These are phyloP conservation scores for Colletotrichum zoysiae DNA, from an alignment of 2,329 filamentous ascomycete genomes.

Conservation along the genomic window DNA sequence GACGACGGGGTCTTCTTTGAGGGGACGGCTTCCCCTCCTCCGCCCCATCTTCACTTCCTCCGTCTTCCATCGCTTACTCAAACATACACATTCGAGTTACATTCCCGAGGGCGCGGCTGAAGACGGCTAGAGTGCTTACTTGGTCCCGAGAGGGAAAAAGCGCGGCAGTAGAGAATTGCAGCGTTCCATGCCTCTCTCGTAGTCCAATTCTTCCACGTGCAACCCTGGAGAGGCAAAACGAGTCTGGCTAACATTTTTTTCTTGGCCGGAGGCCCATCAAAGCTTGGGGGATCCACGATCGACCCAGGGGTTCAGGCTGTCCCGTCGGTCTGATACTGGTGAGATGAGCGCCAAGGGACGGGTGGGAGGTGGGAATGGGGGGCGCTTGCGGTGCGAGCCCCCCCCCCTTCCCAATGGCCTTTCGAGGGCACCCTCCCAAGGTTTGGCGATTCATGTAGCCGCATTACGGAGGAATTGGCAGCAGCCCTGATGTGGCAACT, in stretches of 20 bases:
- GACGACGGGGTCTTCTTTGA: background rate
- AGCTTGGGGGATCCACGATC: constrained; percentile 9
- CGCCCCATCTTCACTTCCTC: no score
- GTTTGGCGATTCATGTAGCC: constrained; percentile 24
- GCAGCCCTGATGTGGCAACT: constrained; percentile 19
- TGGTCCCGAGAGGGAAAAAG: background rate
- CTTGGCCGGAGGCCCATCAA: background rate
- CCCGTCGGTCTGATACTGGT: constrained; percentile 13
- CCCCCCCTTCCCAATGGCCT: no score
- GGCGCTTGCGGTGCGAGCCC: background rate
- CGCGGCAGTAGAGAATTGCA: background rate
- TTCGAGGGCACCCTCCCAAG: background rate
- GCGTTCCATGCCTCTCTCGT: background rate
- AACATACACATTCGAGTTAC: background rate
- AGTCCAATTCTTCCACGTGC: background rate
- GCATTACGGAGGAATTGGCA: constrained; percentile 26
- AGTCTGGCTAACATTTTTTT: background rate
- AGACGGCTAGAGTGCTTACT: background rate
- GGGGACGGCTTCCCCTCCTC: background rate
- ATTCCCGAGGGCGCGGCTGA: background rate
- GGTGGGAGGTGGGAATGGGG: constrained; percentile 11
- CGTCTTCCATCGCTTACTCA: background rate
- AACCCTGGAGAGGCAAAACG: constrained; percentile 5
- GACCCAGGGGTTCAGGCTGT: constrained; percentile 12
- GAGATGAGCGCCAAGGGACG: constrained; percentile 5